Base-by-base conservation (phyloP, 257 asterid species). In the Craterostigma plantagineum region DNA sequence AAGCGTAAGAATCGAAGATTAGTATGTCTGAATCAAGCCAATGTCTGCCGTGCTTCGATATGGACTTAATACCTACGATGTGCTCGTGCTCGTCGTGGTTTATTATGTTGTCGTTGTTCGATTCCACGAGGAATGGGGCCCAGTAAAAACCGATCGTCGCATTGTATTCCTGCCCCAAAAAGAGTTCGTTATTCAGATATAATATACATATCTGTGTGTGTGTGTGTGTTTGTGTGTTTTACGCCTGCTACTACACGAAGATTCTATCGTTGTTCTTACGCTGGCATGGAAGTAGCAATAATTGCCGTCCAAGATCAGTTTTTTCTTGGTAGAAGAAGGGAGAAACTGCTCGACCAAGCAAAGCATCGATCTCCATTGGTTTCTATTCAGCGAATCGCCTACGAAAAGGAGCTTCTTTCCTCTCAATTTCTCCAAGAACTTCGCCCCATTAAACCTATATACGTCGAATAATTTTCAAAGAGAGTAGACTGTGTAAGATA, bases 91-190 rank as follows among this genome's bases (percentile, higher is more conserved):
- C n/a, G n/a, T n/a, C n/a, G n/a, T n/a, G n/a, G n/a, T n/a, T n/a
- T n/a, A n/a, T n/a, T n/a, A n/a, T n/a, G n/a, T n/a, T n/a, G n/a
- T n/a, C n/a, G n/a, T n/a, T n/a, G n/a, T n/a, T n/a, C 0, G 98
- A 87, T 57, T 87, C 98, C 13, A 82, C 83, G 3, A 83, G 68
- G 46, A 82, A 53, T 1, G 95, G 98, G 0, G 91, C 69, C 98
- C 98, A 87, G 34, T 82, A 82, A 57, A 79, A 79, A 34, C 67
- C 91, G 8, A 87, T 74, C 3, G 93, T 58, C 0, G 78, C 77
- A 48, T 87, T 79, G 62, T 72, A 75, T 45, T 70, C 95, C 98
- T 87, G 44, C 47, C 55, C n/a, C 7, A 44, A 41, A 3, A 3
- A 9, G 18, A 12, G 14, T 11, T n/a, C n/a, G 2, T 3, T 2